Evolutionary conservation across 129 eudicot genomes (phyloP).

Genomic region (Tagetes erecta): DNA sequence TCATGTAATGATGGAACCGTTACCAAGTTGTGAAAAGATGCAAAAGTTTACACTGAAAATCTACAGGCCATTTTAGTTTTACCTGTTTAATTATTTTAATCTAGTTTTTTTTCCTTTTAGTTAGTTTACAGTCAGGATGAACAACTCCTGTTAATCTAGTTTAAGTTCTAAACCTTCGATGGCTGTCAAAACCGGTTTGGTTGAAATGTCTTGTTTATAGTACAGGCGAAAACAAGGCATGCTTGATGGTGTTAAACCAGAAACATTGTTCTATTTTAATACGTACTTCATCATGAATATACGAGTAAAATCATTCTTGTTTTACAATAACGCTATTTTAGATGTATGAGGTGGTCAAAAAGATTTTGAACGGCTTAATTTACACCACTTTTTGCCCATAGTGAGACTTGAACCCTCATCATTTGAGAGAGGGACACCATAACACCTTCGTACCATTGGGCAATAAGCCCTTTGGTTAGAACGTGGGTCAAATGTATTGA

Average conservation of each 20-base stretch:
- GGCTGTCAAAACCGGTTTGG: not conserved
- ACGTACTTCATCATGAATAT: too few species aligned
- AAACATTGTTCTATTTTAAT: not conserved
- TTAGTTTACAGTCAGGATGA: not conserved
- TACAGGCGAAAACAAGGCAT: not conserved
- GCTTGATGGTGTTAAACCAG: not conserved
- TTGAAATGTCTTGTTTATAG: not conserved
- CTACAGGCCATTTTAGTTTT: not conserved
- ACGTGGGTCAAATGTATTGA: too few species aligned
- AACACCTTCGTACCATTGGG: too few species aligned
- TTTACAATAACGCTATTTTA: too few species aligned
- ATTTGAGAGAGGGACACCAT: too few species aligned
- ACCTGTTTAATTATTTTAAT: not conserved
- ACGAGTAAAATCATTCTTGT: too few species aligned
- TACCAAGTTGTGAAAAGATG: conserved; percentile 1
- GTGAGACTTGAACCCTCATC: too few species aligned
- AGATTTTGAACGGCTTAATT: too few species aligned
- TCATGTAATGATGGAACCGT: not conserved
- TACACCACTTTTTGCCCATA: too few species aligned
- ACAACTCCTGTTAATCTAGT: not conserved
- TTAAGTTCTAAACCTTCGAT: conserved; percentile 3
- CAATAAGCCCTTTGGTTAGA: too few species aligned
- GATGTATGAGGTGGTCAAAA: too few species aligned
- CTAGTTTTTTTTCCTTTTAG: not conserved
- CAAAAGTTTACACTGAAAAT: conserved; percentile 5